Evolutionary conservation across 768 basidiomycete species (phyloP), one percentile per base, ranked within the genome.

Genomic region (Imleria badia): DNA sequence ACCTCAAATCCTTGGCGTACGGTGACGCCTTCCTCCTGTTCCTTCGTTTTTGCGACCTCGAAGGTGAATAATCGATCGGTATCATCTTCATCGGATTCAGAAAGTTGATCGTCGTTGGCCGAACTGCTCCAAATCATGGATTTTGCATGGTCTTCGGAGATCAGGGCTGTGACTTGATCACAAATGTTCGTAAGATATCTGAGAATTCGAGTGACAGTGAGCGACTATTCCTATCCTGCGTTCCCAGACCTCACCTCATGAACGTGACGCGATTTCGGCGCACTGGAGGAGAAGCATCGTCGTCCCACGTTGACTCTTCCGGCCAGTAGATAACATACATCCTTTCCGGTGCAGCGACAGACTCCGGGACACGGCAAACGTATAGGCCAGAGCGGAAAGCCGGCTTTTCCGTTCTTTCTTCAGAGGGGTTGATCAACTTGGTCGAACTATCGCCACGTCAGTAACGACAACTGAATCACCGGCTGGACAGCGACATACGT

Each of bases 321-420:
- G 84, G 85, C 85, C 85, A 86, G 55, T 81, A 86, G 4, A 85
- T 61, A 8, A 81, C 75, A 54, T 78, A 82, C 6, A 78, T 52
- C n/a, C 63, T 60, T 30, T 72, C 61, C 0, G 11, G 31, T 8
- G 41, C 55, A 0, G 33, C 26, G 3, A 56, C 55, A 45, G 41
- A 22, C n/a, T 44, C n/a, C 26, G 33, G 19, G 53, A 58, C 20
- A n/a, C 68, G 69, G 30, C 75, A 69, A 31, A 79, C 57, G 52
- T 84, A 85, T 10, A 84, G 59, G 17, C 83, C 83, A 14, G 83
- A 79, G 10, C 78, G 74, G 6, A 85, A 67, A 19, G 51, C 55
- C 1, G 72, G 66, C 6, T 52, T 52, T 19, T 49, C 51, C 3
- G 13, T 20, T 26, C 12, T 55, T 15, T 34, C 29, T 41, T 56